Evolutionary conservation across 148 eudicot species (phyloP), one percentile per base, ranked within the genome.

Genomic region (Salicornia ramosissima): DNA sequence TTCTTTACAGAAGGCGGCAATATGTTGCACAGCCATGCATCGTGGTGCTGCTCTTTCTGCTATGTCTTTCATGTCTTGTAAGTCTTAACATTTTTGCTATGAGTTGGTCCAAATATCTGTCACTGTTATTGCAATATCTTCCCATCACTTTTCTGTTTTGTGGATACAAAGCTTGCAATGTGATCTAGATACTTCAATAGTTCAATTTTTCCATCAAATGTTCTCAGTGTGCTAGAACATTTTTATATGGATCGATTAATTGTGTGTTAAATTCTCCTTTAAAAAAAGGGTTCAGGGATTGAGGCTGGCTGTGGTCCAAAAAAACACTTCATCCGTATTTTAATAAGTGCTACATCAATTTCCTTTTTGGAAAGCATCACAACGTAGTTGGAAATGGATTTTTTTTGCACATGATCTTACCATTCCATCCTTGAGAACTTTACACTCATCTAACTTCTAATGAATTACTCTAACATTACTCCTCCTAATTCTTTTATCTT

Each of bases 1-100:
- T 56, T 88, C 99, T 61, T 71, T 94, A 55, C 99, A 94, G 79
- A 94, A 94, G 79, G 97, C 97, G 51, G 90, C 92, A 65, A 90
- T 94, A 77, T 94, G 96, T 65, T 87, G 92, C 79, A 94, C 97
- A 31, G 97, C 99, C 76, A 88, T 94, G 97, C 99, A 94, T 79
- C 97, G 99, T 66, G 99, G 97, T 82, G 99, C 97, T 71, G 97
- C 99, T 79, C 84, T 94, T 59, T 85, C 97, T 60, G 99, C 99
- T 72, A 88, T 94, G 99, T 85, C 99, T 30, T 94, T 82, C 84
- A 83, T 94, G 77, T 88, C 96, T 2, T 84, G 99, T 94, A 81
- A 86, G 96, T 67, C 54, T 73, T 22, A 14, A 52, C 54, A 65
- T 58, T n/a, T 49, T 65, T 61, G 10, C 60, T 45, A 25, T 70